Base-by-base conservation (phyloP, 192 early-diverging fungal species). In the Phycomyces nitens region DNA sequence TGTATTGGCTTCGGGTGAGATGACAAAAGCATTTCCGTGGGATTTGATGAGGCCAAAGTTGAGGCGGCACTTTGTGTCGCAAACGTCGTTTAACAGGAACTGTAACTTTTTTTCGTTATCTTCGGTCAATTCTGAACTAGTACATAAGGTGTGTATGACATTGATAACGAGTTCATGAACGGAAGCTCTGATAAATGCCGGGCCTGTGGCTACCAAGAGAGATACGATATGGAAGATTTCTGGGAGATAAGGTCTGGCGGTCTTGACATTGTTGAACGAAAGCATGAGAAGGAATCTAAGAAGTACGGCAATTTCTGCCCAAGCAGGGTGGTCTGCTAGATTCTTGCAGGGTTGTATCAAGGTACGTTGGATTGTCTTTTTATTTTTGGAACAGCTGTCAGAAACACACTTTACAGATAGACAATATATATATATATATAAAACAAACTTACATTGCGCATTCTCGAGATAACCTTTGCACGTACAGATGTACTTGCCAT, bases 131-230 rank as follows among this genome's bases (percentile, higher is more conserved):
- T 76, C 66, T 0, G 77, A 75, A 3, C 75, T 66, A 3, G 88
- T 88, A 3, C 77, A 82, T 50, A 97, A 63, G 1, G 88, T 82
- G 64, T 96, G 94, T 21, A 97, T 85, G 34, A 90, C 76, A 55
- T 97, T 95, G 66, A 95, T 84, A 4, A 93, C 87, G 57, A 94
- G 86, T 15, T 93, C 94, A 67, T 96, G 93, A 5, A 96, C 82
- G 16, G 93, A 88, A 0, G 88, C 79, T 9, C 94, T 84, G 51
- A 96, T 87, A 29, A 92, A 63, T 5, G 90, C 83, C 0, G 91
- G 83, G 0, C 95, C 95, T 5, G 89, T 75, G 18, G 92, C 93
- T 20, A 92, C 80, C 59, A 95, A 65, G 65, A 96, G 77, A 42
- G 88, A 86, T 3, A 93, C 82, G 40, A 94, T 80, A 57, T 94